Percentiles rank a stretch among this genome's conserved stretches.
Evolutionary conservation across 768 basidiomycete species (phyloP).

Genomic region (Amylocystis lapponica): DNA sequence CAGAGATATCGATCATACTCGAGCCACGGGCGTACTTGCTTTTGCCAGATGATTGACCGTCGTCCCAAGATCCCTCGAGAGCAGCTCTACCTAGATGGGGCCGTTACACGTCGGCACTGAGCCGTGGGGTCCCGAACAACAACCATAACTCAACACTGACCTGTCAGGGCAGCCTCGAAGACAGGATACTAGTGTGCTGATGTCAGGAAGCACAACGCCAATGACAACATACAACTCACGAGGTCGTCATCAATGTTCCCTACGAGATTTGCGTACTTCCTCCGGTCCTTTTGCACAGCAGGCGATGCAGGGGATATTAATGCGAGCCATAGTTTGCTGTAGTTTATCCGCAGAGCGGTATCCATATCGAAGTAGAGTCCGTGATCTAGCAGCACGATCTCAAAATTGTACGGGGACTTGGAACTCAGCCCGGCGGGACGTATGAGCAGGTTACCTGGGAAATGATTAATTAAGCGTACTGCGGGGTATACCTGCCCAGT

Average conservation of each 20-base stretch:
- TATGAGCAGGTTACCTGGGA: constrained; percentile 82
- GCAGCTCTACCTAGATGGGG: constrained; percentile 63
- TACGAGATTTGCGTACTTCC: constrained; percentile 84
- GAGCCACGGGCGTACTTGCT: constrained; percentile 54
- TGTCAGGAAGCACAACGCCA: no score
- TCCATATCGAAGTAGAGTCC: constrained; percentile 92
- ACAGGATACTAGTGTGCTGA: constrained; percentile 68
- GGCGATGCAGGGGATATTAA: constrained; percentile 72
- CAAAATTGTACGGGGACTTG: constrained; percentile 88
- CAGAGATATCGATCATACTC: constrained; percentile 68
- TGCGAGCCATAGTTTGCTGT: constrained; percentile 86
- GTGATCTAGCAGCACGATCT: constrained; percentile 92
- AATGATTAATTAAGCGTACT: not conserved
- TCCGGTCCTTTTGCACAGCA: constrained; percentile 56
- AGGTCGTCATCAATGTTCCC: constrained; percentile 88
- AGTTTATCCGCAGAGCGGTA: constrained; percentile 71
- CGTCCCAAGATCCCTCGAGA: constrained; percentile 56
- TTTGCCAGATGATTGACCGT: constrained; percentile 26
- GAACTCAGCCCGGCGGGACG: constrained; percentile 60
- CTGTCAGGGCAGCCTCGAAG: constrained; percentile 94
- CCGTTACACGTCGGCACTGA: constrained; percentile 4
- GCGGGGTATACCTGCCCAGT: constrained; percentile 3
- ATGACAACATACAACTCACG: constrained; percentile 37
- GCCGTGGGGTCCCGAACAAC: not conserved
- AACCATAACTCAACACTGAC: no score